A percentile compares a stretch with the other conserved stretches of the same genome.
Evolutionary conservation across 179 eudicot species (phyloP).

Genomic region (Dionaea muscipula): DNA sequence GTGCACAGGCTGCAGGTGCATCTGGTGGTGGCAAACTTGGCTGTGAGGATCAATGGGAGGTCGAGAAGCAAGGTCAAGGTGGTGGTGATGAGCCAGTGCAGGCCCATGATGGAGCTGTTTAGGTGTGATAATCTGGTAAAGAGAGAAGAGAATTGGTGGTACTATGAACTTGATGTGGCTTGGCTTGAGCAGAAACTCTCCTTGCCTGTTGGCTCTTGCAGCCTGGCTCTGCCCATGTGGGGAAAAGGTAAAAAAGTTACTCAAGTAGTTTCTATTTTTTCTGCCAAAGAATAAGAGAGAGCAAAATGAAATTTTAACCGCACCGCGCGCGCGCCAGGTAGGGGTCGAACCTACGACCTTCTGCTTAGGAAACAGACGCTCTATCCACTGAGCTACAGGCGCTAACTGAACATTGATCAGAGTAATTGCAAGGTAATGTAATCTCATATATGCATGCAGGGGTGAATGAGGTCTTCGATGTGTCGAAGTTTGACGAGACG

Average conservation of each 20-base stretch:
- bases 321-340: conserved; percentile 11
- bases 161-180: conserved; percentile 33
- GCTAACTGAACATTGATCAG: neutral
- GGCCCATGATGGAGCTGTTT: conserved; percentile 84
- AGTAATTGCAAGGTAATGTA: too few relatives aligned
- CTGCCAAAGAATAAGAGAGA: neutral
- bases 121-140: conserved; percentile 62
- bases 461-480: conserved; percentile 48
- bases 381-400: conserved; percentile 25
- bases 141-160: conserved; percentile 87
- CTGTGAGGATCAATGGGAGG: conserved; percentile 41
- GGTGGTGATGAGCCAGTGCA: conserved; percentile 61
- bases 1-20: conserved; percentile 67
- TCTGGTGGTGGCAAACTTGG: conserved; percentile 48
- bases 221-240: conserved; percentile 72
- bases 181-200: conserved; percentile 52
- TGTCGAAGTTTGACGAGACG: conserved; percentile 25
- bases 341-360: conserved; percentile 29
- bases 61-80: conserved; percentile 50
- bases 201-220: conserved; percentile 78
- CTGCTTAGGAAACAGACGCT: conserved; percentile 24
- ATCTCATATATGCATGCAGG: too few relatives aligned
- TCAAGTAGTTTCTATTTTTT: neutral
- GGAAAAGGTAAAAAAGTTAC: conserved; percentile 93
- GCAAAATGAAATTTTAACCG: too few relatives aligned